phyloP scores from a whole-genome alignment of 2,329 filamentous ascomycete species.

The Geoglossum cookeanum region DNA sequence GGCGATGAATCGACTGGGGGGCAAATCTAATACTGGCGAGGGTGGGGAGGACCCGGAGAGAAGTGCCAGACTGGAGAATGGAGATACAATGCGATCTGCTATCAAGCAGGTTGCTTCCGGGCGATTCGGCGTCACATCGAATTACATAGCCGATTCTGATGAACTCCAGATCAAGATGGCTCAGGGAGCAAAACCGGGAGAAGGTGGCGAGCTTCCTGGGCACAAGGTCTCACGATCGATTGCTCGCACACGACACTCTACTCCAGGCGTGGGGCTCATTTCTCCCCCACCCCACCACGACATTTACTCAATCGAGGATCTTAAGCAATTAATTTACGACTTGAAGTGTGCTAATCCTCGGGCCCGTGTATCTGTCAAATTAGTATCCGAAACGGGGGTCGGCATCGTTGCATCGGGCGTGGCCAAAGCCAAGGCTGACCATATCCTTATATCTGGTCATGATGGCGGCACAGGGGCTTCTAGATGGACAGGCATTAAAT shows the following conservation, averaged over 20 bases:
- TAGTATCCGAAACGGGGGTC: conserved; percentile 92
- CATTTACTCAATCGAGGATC: conserved; percentile 94
- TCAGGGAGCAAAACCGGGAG: conserved; percentile 91
- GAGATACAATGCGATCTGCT: conserved; percentile 89
- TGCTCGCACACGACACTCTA: conserved; percentile 86
- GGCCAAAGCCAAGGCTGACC: conserved; percentile 90
- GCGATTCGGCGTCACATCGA: conserved; percentile 87
- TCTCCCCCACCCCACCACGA: conserved; percentile 94
- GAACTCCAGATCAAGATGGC: conserved; percentile 99
- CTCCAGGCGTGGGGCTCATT: conserved; percentile 87
- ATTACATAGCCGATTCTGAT: conserved; percentile 86
- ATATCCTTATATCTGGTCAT: conserved; percentile 91
- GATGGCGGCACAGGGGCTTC: conserved; percentile 95
- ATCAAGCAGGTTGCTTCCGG: conserved; percentile 97
- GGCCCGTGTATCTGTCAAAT: conserved; percentile 84
- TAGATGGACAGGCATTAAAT: conserved; percentile 97
- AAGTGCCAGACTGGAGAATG: conserved; percentile 69
- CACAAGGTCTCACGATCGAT: conserved; percentile 94
- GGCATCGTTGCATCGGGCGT: conserved; percentile 96
- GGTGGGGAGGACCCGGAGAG: conserved; percentile 91
- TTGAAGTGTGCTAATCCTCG: conserved; percentile 91
- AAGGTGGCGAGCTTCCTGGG: conserved; percentile 89
- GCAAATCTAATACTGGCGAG: conserved; percentile 95
- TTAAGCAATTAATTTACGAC: conserved; percentile 96
- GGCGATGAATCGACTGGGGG: conserved; percentile 89